Evolutionary conservation across 179 eudicot genomes (phyloP).

Genomic region (Silene noctiflora): DNA sequence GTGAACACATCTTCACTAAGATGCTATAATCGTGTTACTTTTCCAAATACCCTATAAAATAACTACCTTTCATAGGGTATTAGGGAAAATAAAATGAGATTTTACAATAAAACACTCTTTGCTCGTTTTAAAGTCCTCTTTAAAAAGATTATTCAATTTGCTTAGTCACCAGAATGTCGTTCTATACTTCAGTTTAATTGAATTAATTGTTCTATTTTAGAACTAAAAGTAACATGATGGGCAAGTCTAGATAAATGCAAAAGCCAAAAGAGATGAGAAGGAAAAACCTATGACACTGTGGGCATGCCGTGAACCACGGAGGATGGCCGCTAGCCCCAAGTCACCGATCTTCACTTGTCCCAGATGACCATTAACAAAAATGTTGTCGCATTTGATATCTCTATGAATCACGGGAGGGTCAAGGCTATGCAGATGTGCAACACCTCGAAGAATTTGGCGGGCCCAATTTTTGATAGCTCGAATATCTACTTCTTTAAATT

Average conservation of each 20-base stretch:
- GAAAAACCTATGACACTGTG: conserved; percentile 66
- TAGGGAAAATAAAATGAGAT: background rate
- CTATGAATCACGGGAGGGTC: conserved; percentile 83
- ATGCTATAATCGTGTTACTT: background rate
- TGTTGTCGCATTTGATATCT: conserved; percentile 76
- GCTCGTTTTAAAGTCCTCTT: background rate
- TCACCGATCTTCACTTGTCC: conserved; percentile 88
- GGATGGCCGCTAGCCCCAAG: conserved; percentile 73
- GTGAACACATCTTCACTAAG: background rate
- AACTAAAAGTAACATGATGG: background rate
- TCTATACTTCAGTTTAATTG: background rate
- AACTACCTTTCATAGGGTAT: background rate
- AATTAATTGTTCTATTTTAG: background rate
- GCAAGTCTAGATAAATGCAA: background rate
- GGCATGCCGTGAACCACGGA: conserved; percentile 55
- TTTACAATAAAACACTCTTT: background rate
- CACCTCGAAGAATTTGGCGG: conserved; percentile 64
- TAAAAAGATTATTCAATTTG: background rate
- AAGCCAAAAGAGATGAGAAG: conserved; percentile 8
- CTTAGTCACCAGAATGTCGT: background rate
- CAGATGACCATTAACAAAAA: conserved; percentile 74
- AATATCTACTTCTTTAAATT: conserved; percentile 45
- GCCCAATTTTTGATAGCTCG: conserved; percentile 69
- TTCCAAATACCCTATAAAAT: background rate
- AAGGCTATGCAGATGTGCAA: conserved; percentile 58